Evolutionary conservation across 768 basidiomycete genomes (phyloP).

Genomic region (Xanthoconium purpureum): DNA sequence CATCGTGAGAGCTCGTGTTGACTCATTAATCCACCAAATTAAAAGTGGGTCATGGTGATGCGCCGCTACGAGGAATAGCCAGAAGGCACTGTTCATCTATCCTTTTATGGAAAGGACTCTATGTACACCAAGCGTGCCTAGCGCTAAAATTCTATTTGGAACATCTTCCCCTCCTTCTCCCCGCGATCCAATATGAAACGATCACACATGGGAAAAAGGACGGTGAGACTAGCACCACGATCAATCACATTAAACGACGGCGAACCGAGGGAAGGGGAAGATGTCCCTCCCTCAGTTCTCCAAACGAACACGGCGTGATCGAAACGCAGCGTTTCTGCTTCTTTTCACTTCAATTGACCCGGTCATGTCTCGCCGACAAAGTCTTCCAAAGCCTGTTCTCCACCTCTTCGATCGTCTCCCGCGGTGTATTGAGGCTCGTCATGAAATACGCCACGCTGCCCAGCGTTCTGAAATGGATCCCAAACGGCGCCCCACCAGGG

Average conservation of each 20-base stretch:
- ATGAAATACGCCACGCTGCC: conserved; percentile 94
- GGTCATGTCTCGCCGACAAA: conserved; percentile 10
- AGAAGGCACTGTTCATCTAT: too few species aligned
- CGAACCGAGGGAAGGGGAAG: background rate
- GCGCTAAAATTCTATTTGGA: too few species aligned
- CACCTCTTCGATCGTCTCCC: conserved; percentile 50
- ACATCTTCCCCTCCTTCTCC: background rate
- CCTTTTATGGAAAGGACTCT: too few species aligned
- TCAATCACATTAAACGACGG: background rate
- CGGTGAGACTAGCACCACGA: too few species aligned
- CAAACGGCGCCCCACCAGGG: conserved; percentile 56
- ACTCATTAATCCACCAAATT: too few species aligned
- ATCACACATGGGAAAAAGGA: background rate
- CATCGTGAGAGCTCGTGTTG: too few species aligned
- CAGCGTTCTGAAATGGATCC: conserved; percentile 82
- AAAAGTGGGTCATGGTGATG: too few species aligned
- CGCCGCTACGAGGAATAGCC: too few species aligned
- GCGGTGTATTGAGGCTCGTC: conserved; percentile 74
- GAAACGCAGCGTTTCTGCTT: background rate
- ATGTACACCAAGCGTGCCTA: too few species aligned
- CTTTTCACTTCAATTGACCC: background rate
- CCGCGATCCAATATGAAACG: background rate
- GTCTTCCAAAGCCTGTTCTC: conserved; percentile 60
- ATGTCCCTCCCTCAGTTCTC: background rate
- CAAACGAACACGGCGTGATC: background rate